Evolutionary conservation across 352 stramenopile genomes (phyloP).

Genomic region (Thalassiosira livingstoniorum): DNA sequence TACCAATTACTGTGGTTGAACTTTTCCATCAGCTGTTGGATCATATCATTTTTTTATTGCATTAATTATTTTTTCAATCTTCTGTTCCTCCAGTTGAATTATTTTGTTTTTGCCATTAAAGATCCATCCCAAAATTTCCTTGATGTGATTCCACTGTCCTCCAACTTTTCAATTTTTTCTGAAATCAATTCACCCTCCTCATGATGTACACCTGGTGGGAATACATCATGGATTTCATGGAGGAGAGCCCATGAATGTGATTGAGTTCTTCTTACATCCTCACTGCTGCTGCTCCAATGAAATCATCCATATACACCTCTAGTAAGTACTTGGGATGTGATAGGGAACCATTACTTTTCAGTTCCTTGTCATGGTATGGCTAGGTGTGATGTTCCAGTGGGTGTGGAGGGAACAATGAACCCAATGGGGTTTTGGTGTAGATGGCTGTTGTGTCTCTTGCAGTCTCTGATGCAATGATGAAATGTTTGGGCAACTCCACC

Average conservation of each 20-base stretch:
- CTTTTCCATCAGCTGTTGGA: no score
- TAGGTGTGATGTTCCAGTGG: neutral
- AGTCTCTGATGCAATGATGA: neutral
- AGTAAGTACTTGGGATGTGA: neutral
- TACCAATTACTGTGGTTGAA: no score
- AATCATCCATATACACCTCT: neutral
- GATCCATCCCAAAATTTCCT: no score
- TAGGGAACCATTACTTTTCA: neutral
- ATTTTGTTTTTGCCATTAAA: no score
- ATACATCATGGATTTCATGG: constrained; percentile 1
- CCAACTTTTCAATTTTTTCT: no score
- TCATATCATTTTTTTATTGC: no score
- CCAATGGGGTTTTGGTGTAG: neutral
- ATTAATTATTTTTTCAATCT: no score
- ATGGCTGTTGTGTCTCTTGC: neutral
- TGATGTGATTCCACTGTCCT: no score
- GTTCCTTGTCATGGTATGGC: neutral
- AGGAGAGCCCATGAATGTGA: neutral
- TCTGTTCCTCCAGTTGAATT: no score
- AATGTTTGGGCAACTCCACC: neutral
- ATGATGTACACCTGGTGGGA: no score
- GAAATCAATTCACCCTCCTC: no score
- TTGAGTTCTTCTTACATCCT: neutral
- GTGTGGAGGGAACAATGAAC: neutral
- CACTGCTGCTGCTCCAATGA: neutral